Evolutionary conservation across 805 yeast species (phyloP).

Genomic region (Suhomyces sp.): DNA sequence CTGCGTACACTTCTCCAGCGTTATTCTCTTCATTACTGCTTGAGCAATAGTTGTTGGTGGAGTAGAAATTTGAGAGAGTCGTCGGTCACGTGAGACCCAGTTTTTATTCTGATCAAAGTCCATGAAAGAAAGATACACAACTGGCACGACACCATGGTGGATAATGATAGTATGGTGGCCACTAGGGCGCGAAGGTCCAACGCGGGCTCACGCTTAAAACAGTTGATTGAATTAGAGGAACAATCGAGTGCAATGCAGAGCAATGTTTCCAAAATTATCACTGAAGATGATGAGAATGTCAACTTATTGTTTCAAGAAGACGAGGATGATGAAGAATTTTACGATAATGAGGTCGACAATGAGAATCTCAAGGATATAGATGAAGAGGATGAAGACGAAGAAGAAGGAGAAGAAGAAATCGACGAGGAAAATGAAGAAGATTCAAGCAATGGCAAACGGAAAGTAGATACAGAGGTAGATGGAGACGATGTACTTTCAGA

Average conservation of each 20-base stretch:
- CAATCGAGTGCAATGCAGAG: constrained; percentile 34
- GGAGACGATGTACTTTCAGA: constrained; percentile 54
- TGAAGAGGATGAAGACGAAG: constrained; percentile 54
- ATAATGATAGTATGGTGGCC: constrained; percentile 58
- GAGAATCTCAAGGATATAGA: constrained; percentile 13
- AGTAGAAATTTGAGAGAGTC: neutral
- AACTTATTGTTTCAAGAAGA: constrained; percentile 64
- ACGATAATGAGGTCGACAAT: constrained; percentile 17
- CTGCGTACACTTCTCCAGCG: neutral
- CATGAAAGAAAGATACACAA: neutral
- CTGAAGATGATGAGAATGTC: constrained; percentile 76
- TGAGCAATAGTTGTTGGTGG: neutral
- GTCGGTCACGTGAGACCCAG: neutral
- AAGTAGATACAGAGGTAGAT: constrained; percentile 13
- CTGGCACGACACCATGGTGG: neutral
- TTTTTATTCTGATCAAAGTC: neutral
- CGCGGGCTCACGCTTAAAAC: constrained; percentile 83
- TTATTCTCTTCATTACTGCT: neutral
- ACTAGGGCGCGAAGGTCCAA: constrained; percentile 78
- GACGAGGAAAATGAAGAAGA: constrained; percentile 15
- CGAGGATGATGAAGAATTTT: constrained; percentile 28
- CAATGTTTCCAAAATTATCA: constrained; percentile 21
- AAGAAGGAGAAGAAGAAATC: constrained; percentile 20
- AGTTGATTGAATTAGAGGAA: constrained; percentile 69
- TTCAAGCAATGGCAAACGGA: constrained; percentile 15